Percentiles rank a stretch among this genome's conserved stretches.
phyloP scores from a whole-genome alignment of 1,284 basidiomycete genomes.

The Tausonia pullulans region DNA sequence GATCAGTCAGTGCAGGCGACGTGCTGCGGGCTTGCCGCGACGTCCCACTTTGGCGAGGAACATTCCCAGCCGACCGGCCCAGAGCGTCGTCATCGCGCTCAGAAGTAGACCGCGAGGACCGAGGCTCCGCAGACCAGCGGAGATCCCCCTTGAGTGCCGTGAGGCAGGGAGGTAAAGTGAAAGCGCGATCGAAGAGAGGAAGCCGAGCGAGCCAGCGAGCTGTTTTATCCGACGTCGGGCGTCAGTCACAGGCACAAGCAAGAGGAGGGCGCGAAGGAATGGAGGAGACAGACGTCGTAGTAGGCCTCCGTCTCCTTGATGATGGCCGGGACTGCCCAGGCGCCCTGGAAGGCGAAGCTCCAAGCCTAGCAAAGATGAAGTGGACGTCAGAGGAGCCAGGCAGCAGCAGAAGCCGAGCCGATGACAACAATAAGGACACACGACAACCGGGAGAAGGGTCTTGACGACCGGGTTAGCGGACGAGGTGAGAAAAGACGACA shows the following conservation, averaged over 20 bases:
- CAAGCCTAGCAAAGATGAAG: not conserved
- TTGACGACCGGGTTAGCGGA: conserved; percentile 5
- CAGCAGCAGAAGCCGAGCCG: too few species aligned
- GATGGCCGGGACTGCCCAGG: conserved; percentile 26
- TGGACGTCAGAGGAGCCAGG: too few species aligned
- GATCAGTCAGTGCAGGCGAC: not conserved
- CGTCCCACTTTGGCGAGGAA: conserved; percentile 46
- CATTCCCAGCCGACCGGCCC: conserved; percentile 51
- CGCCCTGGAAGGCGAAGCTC: conserved; percentile 28
- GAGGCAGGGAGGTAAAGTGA: conserved; percentile 9
- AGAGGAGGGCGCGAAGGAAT: too few species aligned
- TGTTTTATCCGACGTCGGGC: not conserved
- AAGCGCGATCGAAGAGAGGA: conserved; percentile 45
- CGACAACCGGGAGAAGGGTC: not conserved
- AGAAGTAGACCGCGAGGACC: conserved; percentile 36
- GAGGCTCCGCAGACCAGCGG: conserved; percentile 39
- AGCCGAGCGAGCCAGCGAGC: conserved; percentile 48
- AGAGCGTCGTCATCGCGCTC: conserved; percentile 45
- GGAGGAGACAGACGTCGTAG: conserved; percentile 21
- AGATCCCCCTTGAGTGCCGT: conserved; percentile 17
- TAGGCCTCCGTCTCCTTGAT: conserved; percentile 28
- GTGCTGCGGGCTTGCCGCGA: conserved; percentile 20
- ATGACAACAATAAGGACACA: not conserved
- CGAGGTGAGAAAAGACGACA: conserved; percentile 2
- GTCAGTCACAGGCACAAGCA: too few species aligned